Percentiles rank a stretch among this genome's conserved stretches.
Conservation (phyloP, 2,329 filamentous ascomycete species). For the Byssochlamys sp. region DNA sequence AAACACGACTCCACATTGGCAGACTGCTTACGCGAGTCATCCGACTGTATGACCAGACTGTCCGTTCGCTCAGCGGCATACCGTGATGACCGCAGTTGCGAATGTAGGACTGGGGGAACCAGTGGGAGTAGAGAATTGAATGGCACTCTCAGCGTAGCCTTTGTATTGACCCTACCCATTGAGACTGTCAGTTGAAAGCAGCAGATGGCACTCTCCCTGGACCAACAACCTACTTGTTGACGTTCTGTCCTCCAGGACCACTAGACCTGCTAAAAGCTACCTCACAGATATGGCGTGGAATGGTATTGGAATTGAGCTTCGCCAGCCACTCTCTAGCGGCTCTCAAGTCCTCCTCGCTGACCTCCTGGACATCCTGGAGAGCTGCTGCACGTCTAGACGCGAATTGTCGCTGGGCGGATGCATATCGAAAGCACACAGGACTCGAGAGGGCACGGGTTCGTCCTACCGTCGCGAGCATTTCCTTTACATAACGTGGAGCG, state of each 20-base stretch:
- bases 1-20: constrained; percentile 53
- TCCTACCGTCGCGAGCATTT: background rate
- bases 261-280: constrained; percentile 55
- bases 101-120: constrained; percentile 47
- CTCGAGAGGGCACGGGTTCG: background rate
- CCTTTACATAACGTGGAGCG: background rate
- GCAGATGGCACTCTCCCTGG: constrained; percentile 1
- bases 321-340: constrained; percentile 50
- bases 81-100: constrained; percentile 42
- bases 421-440: background rate
- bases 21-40: constrained; percentile 53
- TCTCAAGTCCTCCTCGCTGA: constrained; percentile 23
- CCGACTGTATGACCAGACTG: constrained; percentile 52
- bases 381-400: constrained; percentile 15
- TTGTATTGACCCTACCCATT: constrained; percentile 51
- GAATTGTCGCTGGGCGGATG: constrained; percentile 13
- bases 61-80: constrained; percentile 47
- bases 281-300: constrained; percentile 48
- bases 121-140: constrained; percentile 43
- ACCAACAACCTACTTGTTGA: constrained; percentile 50
- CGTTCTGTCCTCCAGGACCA: constrained; percentile 58
- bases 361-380: constrained; percentile 4
- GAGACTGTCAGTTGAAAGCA: background rate
- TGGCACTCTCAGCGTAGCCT: constrained; percentile 53
- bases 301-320: constrained; percentile 43